Evolutionary conservation across 345 rosid species (phyloP).

Genomic region (Ceriops decandra): DNA sequence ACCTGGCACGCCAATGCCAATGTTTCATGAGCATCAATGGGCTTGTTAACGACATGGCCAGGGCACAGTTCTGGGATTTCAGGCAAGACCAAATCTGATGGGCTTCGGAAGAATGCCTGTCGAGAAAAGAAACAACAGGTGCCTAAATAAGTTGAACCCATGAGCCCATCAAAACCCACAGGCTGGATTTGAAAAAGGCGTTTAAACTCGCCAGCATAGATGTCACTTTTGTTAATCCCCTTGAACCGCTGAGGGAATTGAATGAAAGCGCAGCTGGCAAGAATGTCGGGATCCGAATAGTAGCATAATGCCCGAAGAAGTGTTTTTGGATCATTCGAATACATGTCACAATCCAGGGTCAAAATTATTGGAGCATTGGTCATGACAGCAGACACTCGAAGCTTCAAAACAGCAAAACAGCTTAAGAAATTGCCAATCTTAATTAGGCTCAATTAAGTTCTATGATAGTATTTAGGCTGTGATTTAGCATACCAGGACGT

Average conservation of each 20-base stretch:
- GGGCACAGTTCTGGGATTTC: slow-evolving; percentile 41
- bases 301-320: slow-evolving; percentile 51
- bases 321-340: slow-evolving; percentile 63
- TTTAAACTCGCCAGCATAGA: slow-evolving; percentile 42
- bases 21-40: slow-evolving; percentile 24
- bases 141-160: slow-evolving; percentile 51
- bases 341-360: slow-evolving; percentile 79
- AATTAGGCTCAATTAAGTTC: background rate
- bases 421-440: background rate
- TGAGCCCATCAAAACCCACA: slow-evolving; percentile 47
- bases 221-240: slow-evolving; percentile 51
- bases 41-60: slow-evolving; percentile 12
- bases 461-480: background rate
- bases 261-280: slow-evolving; percentile 32
- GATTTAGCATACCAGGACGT: slow-evolving; percentile 40
- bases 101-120: slow-evolving; percentile 50
- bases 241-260: slow-evolving; percentile 72
- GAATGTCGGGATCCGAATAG: slow-evolving; percentile 33
- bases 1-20: slow-evolving; percentile 48
- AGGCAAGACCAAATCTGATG: slow-evolving; percentile 19
- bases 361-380: slow-evolving; percentile 65
- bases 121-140: slow-evolving; percentile 63
- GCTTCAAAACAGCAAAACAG: slow-evolving; percentile 27
- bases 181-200: slow-evolving; percentile 37
- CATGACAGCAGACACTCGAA: slow-evolving; percentile 67